Evolutionary conservation across 345 rosid species (phyloP).

Genomic region (Syzygium jambos): DNA sequence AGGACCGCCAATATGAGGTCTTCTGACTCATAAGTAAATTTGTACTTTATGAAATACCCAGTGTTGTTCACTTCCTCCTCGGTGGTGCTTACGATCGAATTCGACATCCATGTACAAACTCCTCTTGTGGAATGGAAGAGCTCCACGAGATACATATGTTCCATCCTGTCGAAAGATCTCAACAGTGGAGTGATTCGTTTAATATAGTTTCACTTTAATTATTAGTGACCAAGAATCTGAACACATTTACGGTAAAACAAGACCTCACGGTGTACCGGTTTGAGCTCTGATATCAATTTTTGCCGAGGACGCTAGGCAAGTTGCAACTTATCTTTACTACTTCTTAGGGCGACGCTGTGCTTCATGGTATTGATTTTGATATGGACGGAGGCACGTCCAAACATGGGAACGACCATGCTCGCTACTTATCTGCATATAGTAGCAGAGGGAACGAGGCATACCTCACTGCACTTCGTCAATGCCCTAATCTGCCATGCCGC

Average conservation of each 20-base stretch:
- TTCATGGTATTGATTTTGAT: neutral
- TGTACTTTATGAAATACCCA: neutral
- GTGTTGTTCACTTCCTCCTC: neutral
- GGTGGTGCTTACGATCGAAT: neutral
- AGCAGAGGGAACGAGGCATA: neutral
- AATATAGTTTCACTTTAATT: neutral
- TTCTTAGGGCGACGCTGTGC: neutral
- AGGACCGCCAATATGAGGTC: neutral
- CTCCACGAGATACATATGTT: rapidly evolving
- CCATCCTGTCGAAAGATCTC: neutral
- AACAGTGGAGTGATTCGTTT: neutral
- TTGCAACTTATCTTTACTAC: neutral
- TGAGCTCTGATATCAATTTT: neutral
- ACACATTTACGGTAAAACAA: rapidly evolving
- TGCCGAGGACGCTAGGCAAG: rapidly evolving
- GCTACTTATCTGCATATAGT: neutral
- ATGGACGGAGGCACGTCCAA: neutral
- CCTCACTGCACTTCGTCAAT: neutral
- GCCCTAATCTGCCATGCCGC: neutral
- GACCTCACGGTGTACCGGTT: neutral
- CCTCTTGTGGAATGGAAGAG: neutral
- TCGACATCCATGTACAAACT: neutral
- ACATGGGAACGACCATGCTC: neutral
- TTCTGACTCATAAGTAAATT: neutral
- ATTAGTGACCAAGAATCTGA: neutral